Evolutionary conservation across 2,329 filamentous ascomycete genomes (phyloP), one percentile per base, ranked within the genome.

Genomic region (Fusarium sp.): DNA sequence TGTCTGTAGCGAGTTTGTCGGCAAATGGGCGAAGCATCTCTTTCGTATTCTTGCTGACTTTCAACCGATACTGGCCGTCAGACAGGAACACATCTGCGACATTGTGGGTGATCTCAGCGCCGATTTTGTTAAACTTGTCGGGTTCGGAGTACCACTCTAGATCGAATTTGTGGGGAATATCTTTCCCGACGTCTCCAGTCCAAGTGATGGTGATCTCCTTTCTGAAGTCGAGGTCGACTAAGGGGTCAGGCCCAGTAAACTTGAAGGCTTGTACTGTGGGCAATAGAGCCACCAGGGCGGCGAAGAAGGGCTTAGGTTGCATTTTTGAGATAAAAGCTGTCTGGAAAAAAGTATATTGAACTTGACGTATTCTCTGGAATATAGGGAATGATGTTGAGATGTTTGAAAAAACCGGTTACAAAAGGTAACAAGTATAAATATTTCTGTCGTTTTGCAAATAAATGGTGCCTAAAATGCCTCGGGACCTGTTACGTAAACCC

Each of bases 241-340:
- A 57, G 20, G 57, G 51, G 10, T 60, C 20, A 20, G 51, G 57
- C 9, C 57, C 41, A 14, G 57, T 57, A 10, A 60, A 57, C 16
- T 60, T 18, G 30, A 60, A 60, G 20, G 51, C 25, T 10, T 18
- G 20, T 12, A 18, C 20, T 14, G 16, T 12, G 13, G 57, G 41
- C 16, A 57, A 8, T 4, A 20, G 12, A 5, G 41, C 40, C 4
- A 55, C 11, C 22, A 59, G 9, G 8, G 24, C 4, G 16, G 16
- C 24, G 7, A 45, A 14, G 49, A 59, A 30, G 18, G n/a, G 6
- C 24, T 57, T 40, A 37, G 30, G 40, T 7, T 59, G 57, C 51
- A 57, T 59, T 20, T 12, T 30, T 29, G 18, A 46, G 44, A 29
- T n/a, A 20, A 46, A 46, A 9, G 44, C 3, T 46, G 11, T 9